Conservation (phyloP, 768 basidiomycete species). For the Atractiella rhizophila region DNA sequence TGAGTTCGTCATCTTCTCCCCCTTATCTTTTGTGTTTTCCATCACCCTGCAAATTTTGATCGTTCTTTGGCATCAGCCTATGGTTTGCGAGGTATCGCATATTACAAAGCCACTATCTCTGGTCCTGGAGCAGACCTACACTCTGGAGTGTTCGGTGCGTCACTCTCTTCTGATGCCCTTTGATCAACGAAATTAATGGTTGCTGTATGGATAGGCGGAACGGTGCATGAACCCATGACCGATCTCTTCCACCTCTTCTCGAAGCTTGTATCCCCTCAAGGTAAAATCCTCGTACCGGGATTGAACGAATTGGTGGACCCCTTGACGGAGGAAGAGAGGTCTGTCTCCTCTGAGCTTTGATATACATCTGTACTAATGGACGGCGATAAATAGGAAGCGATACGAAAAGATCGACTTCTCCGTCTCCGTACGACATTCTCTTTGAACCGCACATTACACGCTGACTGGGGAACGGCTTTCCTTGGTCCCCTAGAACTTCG, state of each 20-base stretch:
- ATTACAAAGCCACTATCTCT: constrained; percentile 55
- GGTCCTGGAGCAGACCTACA: constrained; percentile 75
- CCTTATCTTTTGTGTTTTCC: too few species aligned
- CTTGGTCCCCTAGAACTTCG: constrained; percentile 35
- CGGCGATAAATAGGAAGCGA: too few species aligned
- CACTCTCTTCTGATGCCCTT: neutral
- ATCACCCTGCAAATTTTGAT: too few species aligned
- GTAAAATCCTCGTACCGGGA: constrained; percentile 69
- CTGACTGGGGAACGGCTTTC: neutral
- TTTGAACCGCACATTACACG: too few species aligned
- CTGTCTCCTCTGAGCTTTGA: constrained; percentile 22
- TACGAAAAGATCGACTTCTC: constrained; percentile 50
- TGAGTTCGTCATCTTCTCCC: too few species aligned
- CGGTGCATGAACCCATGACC: constrained; percentile 50
- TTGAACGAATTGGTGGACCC: constrained; percentile 59
- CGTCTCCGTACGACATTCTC: too few species aligned
- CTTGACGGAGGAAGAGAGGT: constrained; percentile 48
- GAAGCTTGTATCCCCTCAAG: constrained; percentile 50
- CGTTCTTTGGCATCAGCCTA: constrained; percentile 7
- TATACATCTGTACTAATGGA: neutral
- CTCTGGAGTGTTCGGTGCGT: constrained; percentile 64
- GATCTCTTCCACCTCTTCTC: constrained; percentile 62
- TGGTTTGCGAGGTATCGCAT: constrained; percentile 43
- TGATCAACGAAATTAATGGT: neutral
- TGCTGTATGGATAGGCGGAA: constrained; percentile 20